Base-by-base conservation (phyloP, 176 grass and related monocot genomes). In the Oryza coarctata region DNA sequence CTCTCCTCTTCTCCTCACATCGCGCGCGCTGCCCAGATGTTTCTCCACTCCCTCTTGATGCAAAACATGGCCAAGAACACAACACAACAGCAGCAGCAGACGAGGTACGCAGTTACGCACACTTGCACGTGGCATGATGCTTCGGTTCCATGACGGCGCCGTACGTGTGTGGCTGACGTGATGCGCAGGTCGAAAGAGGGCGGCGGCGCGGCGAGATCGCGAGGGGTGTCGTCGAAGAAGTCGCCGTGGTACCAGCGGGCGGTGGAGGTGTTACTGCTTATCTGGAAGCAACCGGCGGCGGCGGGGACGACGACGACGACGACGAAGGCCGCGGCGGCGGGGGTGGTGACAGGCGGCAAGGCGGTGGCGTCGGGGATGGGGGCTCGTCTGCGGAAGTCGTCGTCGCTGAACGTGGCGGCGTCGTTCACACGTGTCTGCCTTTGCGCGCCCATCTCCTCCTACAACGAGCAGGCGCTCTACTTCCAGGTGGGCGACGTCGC, bases 361-460 rank as follows among this genome's bases (percentile, higher is more conserved):
- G 36, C 38, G 49, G 22, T 65, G 13, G 0, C 50, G 32, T 25
- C 40, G 30, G 81, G 43, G 4, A 50, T 60, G 12, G 73, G 69
- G 5, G 85, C 55, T 60, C 55, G 39, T 73, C 83, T 99, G 74
- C 94, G 91, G 63, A 99, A 92, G 81, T 95, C 93, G 40, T 88
- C 97, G 76, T 99, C 97, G 17, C 81, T 94, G n/a, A 99, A 92
- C 86, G 93, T 88, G 12, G 97, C 97, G 44, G 88, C 91, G 60
- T 96, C 93, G 20, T 94, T 98, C 92, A 95, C 97, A 65, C 75
- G 96, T 14, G 96, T 99, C 35, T 99, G 97, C 75, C 93, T 96
- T 10, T 99, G 93, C 57, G 93, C 91, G 18, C 97, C 97, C 17
- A 99, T 99, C 78, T 99, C 93, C 8, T 94, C 97, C 1, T 99